These are phyloP conservation scores for Spinacia oleracea DNA, from an alignment of 179 eudicot species.

Conservation along the genomic window DNA sequence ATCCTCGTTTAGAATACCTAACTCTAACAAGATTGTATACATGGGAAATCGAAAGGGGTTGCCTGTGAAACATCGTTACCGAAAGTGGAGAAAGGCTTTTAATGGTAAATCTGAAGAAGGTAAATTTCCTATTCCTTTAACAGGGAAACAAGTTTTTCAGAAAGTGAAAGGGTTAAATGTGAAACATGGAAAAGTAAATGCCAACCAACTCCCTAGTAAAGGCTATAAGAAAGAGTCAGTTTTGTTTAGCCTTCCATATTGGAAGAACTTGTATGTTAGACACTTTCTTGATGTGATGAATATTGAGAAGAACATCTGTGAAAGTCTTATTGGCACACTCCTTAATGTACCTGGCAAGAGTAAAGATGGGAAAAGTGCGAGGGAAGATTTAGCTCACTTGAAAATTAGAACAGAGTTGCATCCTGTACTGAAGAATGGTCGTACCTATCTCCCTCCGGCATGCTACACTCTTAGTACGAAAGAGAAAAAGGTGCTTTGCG, in stretches of 20 bases:
- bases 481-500: no score
- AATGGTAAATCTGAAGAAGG: no score
- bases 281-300: no score
- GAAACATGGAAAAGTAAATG: background rate
- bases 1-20: no score
- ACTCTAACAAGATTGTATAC: no score
- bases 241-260: constrained; percentile 1
- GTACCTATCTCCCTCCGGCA: no score
- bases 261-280: background rate
- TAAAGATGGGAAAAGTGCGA: constrained; percentile 12
- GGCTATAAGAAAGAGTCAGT: constrained; percentile 10
- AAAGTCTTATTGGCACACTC: constrained; percentile 16
- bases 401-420: background rate
- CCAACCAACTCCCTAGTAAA: no score
- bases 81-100: no score
- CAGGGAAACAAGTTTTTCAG: background rate
- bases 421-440: background rate
- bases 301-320: no score
- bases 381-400: background rate
- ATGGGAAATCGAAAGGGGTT: background rate
- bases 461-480: no score
- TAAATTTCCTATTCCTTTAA: no score
- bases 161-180: background rate
- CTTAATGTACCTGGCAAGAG: constrained; percentile 1
- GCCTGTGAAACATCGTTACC: no score